Percentiles rank a stretch among this genome's conserved stretches.
Evolutionary conservation across 352 stramenopile genomes (phyloP).

Genomic region (Globisporangium barbulae): DNA sequence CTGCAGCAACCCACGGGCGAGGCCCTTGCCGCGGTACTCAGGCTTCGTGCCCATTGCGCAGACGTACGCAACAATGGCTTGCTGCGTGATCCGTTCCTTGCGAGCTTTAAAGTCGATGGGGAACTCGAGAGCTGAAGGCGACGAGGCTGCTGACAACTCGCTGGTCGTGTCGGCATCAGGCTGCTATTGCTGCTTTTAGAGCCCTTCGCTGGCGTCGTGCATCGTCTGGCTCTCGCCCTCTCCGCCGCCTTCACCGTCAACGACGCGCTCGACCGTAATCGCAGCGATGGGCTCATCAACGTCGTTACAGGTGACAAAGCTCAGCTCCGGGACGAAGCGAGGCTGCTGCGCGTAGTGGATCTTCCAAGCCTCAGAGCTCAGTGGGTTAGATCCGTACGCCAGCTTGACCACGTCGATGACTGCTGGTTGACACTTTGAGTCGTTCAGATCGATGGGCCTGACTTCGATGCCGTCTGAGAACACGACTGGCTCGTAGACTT

Average conservation of each 20-base stretch:
- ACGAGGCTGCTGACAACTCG: background rate
- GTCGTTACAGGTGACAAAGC: slow-evolving; percentile 9
- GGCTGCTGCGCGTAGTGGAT: background rate
- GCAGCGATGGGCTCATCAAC: background rate
- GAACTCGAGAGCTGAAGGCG: background rate
- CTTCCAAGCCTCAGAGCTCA: background rate
- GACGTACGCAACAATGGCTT: slow-evolving; percentile 13
- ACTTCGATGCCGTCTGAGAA: background rate
- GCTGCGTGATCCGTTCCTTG: background rate
- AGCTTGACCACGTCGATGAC: background rate
- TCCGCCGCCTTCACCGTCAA: background rate
- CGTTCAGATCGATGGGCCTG: background rate
- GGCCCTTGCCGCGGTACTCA: background rate
- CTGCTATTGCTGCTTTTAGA: background rate
- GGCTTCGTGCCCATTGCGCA: slow-evolving; percentile 1
- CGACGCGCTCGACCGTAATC: slow-evolving; percentile 5
- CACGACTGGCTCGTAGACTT: background rate
- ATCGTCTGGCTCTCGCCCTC: background rate
- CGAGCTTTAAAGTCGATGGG: background rate
- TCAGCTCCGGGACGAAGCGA: background rate
- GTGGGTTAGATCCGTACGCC: background rate
- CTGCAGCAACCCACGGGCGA: background rate
- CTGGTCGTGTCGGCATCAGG: background rate
- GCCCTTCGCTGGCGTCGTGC: background rate
- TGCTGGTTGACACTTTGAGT: background rate